Evolutionary conservation across 2,329 filamentous ascomycete species (phyloP), one percentile per base, ranked within the genome.

Genomic region (Alternaria consortialis): DNA sequence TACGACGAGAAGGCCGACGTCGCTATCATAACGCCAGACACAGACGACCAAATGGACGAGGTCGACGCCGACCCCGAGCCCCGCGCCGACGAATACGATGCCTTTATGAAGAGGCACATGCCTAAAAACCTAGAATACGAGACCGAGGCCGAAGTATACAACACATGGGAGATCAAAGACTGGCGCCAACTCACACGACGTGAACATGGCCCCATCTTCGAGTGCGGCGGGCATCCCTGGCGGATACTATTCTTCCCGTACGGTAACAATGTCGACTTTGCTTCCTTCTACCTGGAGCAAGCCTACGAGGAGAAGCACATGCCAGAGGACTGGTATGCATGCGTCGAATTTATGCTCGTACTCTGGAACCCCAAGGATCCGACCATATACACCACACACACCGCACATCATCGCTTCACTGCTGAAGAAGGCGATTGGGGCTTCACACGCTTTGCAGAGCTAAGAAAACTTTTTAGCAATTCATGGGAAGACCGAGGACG

Each of bases 361-460:
- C 84, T 99, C 56, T 97, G 92, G 90, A 99, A 98, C 79, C 90
- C 91, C 46, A 92, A 94, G 74, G 93, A 97, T 72, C 94, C 95
- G n/a, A 89, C 88, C 64, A 86, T 97, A 70, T 93, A 91, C 78
- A 80, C 86, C 39, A 85, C 85, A 52, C 91, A 97, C 72, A 85
- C 84, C 43, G 95, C 95, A n/a, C 93, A 94, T 70, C 95, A 99
- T 77, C 91, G 95, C 60, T 99, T 98, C 79, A 98, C 93, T 4
- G 92, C 91, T 65, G 95, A 98, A 43, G 95, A 99, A 79, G 93
- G 93, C 25, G 95, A 99, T 74, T 99, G 95, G 95, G 95, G 95
- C 1, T 99, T 99, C 78, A 99, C 95, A n/a, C 85, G 94, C 57
- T 99, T 98, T 75, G 89, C 93, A 12, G 95, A 98, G 77, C 86